Percentiles rank a stretch among this genome's conserved stretches.
These are phyloP conservation scores for Triticum turgidum DNA, from an alignment of 176 grass and related monocot species.

Conservation along the genomic window DNA sequence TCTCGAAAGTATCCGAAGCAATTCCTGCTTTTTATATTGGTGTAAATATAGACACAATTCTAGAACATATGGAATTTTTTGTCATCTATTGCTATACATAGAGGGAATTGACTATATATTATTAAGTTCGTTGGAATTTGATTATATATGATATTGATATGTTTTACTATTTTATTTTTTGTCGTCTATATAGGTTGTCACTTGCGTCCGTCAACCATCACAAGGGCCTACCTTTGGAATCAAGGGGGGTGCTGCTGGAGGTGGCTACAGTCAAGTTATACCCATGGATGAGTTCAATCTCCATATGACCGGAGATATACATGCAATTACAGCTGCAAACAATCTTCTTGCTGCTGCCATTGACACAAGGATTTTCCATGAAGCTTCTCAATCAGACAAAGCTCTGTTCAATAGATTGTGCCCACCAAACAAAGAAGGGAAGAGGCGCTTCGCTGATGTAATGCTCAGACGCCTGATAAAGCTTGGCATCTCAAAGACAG, in stretches of 20 bases:
- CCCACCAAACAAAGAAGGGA: slow-evolving; percentile 94
- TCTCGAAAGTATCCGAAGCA: not conserved
- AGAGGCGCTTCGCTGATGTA: slow-evolving; percentile 71
- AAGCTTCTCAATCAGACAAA: slow-evolving; percentile 93
- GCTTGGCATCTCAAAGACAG: slow-evolving; percentile 85
- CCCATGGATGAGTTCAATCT: slow-evolving; percentile 99
- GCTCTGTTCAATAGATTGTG: slow-evolving; percentile 90
- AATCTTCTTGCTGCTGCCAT: slow-evolving; percentile 99
- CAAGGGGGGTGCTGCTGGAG: slow-evolving; percentile 96
- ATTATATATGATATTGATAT: not conserved
- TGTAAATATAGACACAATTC: not conserved
- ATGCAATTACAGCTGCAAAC: slow-evolving; percentile 96
- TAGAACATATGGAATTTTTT: not conserved
- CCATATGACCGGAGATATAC: slow-evolving; percentile 95
- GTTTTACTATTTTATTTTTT: not conserved
- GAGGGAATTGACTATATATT: too few species aligned
- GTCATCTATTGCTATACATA: not conserved
- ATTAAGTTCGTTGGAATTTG: too few species aligned
- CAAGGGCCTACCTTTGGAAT: slow-evolving; percentile 98
- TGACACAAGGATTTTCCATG: slow-evolving; percentile 92
- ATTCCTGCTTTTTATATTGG: not conserved
- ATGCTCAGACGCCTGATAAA: slow-evolving; percentile 77
- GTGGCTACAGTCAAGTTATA: slow-evolving; percentile 99
- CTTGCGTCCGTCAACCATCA: slow-evolving; percentile 91
- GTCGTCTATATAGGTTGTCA: slow-evolving; percentile 65